phyloP scores from a whole-genome alignment of 2,329 filamentous ascomycete genomes.

The Curvularia spicifera region DNA sequence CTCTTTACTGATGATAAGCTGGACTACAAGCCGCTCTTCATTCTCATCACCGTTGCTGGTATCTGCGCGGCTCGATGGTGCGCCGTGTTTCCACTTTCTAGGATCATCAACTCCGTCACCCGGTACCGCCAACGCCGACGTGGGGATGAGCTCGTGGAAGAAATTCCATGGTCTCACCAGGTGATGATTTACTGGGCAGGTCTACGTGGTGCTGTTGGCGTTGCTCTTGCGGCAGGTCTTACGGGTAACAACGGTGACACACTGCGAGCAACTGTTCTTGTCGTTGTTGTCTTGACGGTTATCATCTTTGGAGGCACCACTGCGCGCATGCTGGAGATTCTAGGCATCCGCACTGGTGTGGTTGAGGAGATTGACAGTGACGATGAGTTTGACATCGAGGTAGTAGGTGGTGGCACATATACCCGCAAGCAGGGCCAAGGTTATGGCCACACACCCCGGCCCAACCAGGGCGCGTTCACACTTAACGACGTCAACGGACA shows the following conservation, averaged over 20 bases:
- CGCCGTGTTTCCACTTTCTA: slow-evolving; percentile 91
- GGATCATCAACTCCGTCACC: slow-evolving; percentile 89
- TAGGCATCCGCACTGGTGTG: slow-evolving; percentile 94
- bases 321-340: slow-evolving; percentile 94
- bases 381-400: slow-evolving; percentile 97
- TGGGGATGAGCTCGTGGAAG: slow-evolving; percentile 72
- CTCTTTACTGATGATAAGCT: slow-evolving; percentile 90
- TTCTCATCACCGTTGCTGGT: slow-evolving; percentile 87
- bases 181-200: slow-evolving; percentile 99
- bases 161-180: slow-evolving; percentile 93
- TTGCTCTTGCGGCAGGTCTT: slow-evolving; percentile 88
- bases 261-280: slow-evolving; percentile 91
- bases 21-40: slow-evolving; percentile 92
- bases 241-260: slow-evolving; percentile 81
- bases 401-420: slow-evolving; percentile 70
- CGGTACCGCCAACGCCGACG: slow-evolving; percentile 80
- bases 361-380: slow-evolving; percentile 97
- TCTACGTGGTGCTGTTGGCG: slow-evolving; percentile 91
- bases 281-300: slow-evolving; percentile 95
- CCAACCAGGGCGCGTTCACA: slow-evolving; percentile 59
- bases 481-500: slow-evolving; percentile 58
- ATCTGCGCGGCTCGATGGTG: slow-evolving; percentile 93
- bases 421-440: slow-evolving; percentile 79
- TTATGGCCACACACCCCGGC: slow-evolving; percentile 77
- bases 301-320: slow-evolving; percentile 99